Conservation (phyloP, 345 rosid species). For the Gossypium mustelinum region DNA sequence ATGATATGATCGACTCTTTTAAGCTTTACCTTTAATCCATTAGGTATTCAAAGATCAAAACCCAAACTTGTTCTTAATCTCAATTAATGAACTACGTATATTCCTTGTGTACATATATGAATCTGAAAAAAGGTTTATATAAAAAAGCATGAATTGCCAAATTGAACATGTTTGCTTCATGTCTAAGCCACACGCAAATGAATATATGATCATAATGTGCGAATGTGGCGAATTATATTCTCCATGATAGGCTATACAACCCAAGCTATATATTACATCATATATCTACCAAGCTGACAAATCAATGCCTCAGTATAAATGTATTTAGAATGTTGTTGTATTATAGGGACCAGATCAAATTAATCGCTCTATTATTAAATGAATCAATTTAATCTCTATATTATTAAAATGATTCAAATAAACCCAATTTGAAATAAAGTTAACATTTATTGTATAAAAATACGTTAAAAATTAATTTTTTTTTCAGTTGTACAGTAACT, state of each 20-base stretch:
- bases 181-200: not conserved
- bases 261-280: not conserved
- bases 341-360: no score
- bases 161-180: not conserved
- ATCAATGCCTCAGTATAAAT: no score
- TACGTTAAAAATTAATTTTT: no score
- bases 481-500: no score
- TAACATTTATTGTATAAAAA: no score
- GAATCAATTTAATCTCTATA: fast-evolving
- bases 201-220: not conserved
- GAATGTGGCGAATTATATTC: not conserved
- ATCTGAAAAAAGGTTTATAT: no score
- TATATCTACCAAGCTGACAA: no score
- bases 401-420: no score
- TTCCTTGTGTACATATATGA: no score
- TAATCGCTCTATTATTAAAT: no score
- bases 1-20: not conserved
- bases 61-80: not conserved
- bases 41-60: not conserved
- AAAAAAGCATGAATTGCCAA: not conserved
- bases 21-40: not conserved
- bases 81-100: not conserved
- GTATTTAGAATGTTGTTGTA: no score
- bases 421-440: no score
- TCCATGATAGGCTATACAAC: not conserved